Evolutionary conservation across 225 moss, liverwort and hornwort species (phyloP).

Genomic region (Straminergon stramineum): DNA sequence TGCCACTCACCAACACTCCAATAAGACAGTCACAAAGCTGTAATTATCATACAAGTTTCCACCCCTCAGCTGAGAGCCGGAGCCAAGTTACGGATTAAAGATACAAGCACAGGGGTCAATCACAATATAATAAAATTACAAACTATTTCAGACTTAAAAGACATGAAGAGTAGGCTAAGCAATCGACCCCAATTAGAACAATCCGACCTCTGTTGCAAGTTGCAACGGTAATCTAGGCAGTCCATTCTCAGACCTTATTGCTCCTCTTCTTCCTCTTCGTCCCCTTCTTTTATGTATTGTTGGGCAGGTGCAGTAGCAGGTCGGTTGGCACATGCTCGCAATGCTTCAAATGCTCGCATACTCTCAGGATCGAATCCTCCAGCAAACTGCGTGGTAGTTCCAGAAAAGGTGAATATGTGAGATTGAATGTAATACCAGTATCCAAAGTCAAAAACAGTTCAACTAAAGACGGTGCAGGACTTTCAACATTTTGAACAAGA

Average conservation of each 20-base stretch:
- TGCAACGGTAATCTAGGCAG: not conserved
- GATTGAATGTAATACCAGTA: not conserved
- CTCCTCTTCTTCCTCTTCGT: not conserved
- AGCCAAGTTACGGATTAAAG: not conserved
- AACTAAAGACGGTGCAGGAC: not conserved
- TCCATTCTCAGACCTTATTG: not conserved
- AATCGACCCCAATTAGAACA: not conserved
- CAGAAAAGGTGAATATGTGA: not conserved
- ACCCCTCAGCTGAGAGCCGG: not conserved
- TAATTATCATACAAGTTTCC: not conserved
- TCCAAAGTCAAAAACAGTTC: not conserved
- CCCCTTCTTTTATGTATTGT: not conserved
- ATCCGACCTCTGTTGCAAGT: constrained; percentile 2
- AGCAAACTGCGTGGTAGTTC: constrained; percentile 42
- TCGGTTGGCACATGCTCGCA: constrained; percentile 54
- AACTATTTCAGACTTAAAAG: not conserved
- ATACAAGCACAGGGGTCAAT: not conserved
- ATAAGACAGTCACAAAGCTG: not conserved
- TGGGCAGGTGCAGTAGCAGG: not conserved
- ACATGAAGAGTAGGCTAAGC: not conserved
- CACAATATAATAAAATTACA: not conserved
- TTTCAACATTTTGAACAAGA: not conserved
- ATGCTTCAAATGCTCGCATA: constrained; percentile 78
- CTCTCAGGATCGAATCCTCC: constrained; percentile 83
- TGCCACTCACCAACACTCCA: not conserved